A percentile compares a stretch with the other conserved stretches of the same genome.
Evolutionary conservation across 306 rosid genomes (phyloP).

Genomic region (Cicer cuneatum): DNA sequence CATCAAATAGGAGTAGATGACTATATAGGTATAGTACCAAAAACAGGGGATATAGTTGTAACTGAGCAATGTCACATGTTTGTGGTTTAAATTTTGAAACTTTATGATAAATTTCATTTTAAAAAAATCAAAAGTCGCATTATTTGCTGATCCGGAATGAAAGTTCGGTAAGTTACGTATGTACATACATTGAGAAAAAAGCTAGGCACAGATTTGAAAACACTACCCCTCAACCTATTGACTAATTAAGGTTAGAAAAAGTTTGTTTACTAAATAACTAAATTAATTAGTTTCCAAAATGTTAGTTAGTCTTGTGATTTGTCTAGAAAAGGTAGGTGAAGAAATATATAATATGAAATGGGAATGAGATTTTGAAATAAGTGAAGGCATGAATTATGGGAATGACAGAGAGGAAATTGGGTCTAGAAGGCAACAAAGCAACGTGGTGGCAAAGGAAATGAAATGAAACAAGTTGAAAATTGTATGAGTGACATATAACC

Average conservation of each 20-base stretch:
- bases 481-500: constrained; percentile 48
- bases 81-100: constrained; percentile 20
- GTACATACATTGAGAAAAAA: neutral
- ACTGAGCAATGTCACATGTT: constrained; percentile 40
- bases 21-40: neutral
- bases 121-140: constrained; percentile 19
- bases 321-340: constrained; percentile 45
- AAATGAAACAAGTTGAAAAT: constrained; percentile 42
- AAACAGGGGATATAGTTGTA: neutral
- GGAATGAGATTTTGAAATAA: constrained; percentile 46
- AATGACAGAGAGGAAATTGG: constrained; percentile 41
- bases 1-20: neutral
- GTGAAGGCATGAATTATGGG: constrained; percentile 47
- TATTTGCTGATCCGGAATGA: constrained; percentile 7
- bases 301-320: constrained; percentile 2
- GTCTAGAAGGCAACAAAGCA: constrained; percentile 51
- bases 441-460: constrained; percentile 57
- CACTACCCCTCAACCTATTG: neutral
- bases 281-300: constrained; percentile 18
- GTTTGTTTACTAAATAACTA: neutral
- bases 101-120: neutral
- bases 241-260: constrained; percentile 8
- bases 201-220: constrained; percentile 31
- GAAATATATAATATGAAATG: constrained; percentile 43
- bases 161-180: constrained; percentile 17